Evolutionary conservation across 1,139 yeast species (phyloP).

Genomic region (Tardiomyces depauwii): DNA sequence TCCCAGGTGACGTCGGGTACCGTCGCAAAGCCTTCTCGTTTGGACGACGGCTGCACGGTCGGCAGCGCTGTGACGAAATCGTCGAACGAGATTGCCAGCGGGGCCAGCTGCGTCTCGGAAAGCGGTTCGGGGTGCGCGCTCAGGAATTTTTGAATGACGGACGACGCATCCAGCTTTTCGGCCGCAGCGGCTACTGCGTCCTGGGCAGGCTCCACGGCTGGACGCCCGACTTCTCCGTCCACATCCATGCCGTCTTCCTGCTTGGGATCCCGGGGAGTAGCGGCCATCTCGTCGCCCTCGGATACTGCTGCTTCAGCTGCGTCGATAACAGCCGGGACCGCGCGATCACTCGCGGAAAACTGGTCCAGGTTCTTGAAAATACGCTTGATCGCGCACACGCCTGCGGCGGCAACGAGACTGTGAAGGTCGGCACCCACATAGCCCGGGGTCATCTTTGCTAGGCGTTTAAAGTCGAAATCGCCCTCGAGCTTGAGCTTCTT

Average conservation of each 20-base stretch:
- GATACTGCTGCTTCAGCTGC: slow-evolving; percentile 4
- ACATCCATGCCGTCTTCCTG: slow-evolving; percentile 2
- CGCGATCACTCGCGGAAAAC: not conserved
- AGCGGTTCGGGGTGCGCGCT: slow-evolving; percentile 69
- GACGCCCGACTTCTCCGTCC: not conserved
- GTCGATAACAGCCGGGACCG: not conserved
- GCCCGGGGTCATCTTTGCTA: slow-evolving; percentile 94
- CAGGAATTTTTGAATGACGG: slow-evolving; percentile 62
- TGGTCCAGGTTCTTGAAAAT: slow-evolving; percentile 37
- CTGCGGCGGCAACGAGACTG: slow-evolving; percentile 91
- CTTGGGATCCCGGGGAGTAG: not conserved
- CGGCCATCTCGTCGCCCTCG: slow-evolving; percentile 7
- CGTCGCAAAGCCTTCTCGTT: slow-evolving; percentile 97
- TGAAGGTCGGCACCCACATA: slow-evolving; percentile 96
- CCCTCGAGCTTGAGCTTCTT: slow-evolving; percentile 54
- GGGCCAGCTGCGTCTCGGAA: slow-evolving; percentile 59
- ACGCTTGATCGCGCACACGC: slow-evolving; percentile 86
- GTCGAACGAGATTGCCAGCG: slow-evolving; percentile 59
- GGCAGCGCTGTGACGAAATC: slow-evolving; percentile 85
- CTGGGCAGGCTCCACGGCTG: not conserved
- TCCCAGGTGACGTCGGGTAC: slow-evolving; percentile 97
- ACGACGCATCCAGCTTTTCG: slow-evolving; percentile 7
- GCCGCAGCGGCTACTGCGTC: not conserved
- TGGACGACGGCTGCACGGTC: slow-evolving; percentile 92
- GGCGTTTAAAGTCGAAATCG: slow-evolving; percentile 53